phyloP scores from a whole-genome alignment of 139 green algal genomes.

The Chlamydomonas urium region DNA sequence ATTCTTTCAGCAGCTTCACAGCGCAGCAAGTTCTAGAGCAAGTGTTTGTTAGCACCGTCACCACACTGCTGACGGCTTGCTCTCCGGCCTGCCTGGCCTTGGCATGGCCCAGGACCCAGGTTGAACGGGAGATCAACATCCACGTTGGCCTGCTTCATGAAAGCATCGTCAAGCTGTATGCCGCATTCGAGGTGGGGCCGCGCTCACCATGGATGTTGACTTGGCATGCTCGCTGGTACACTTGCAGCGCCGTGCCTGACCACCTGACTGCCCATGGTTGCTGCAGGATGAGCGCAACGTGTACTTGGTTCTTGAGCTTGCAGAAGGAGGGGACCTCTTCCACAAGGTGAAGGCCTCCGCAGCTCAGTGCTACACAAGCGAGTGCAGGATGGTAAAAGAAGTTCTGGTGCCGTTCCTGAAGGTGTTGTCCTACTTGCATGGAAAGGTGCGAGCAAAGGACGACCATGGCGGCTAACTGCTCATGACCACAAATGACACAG shows the following conservation, averaged over 20 bases:
- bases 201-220: no score
- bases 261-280: no score
- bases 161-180: slow-evolving; percentile 24
- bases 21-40: slow-evolving; percentile 6
- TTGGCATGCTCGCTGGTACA: no score
- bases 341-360: not conserved
- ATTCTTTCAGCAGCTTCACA: not conserved
- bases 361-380: no score
- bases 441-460: no score
- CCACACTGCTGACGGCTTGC: not conserved
- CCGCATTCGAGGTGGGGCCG: slow-evolving; percentile 19
- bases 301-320: slow-evolving; percentile 27
- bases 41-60: slow-evolving; percentile 4
- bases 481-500: no score
- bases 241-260: no score
- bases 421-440: no score
- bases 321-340: slow-evolving; percentile 19
- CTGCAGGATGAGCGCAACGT: not conserved
- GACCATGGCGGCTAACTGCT: no score
- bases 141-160: slow-evolving; percentile 17
- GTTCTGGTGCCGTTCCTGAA: no score
- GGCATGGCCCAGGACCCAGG: not conserved
- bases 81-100: not conserved
- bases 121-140: slow-evolving; percentile 14
- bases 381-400: no score